Conservation (phyloP, 805 yeast species). For the Yamadazyma nakazawae region DNA sequence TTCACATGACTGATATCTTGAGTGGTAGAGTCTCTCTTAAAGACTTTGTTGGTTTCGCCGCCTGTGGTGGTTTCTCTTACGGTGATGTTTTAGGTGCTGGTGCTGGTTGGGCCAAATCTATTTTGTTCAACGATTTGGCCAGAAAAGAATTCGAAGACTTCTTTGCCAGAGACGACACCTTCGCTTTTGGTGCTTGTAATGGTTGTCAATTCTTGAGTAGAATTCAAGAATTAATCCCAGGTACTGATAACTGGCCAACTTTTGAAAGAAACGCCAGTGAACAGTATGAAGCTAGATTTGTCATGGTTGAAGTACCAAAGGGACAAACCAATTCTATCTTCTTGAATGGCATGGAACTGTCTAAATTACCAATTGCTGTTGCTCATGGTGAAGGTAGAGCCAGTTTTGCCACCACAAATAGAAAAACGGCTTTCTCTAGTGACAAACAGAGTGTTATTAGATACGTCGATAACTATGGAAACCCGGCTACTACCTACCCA, state of each 20-base stretch:
- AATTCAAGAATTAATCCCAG: slow-evolving; percentile 84
- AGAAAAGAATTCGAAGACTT: slow-evolving; percentile 74
- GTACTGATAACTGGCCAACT: slow-evolving; percentile 92
- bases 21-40: slow-evolving; percentile 67
- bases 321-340: slow-evolving; percentile 60
- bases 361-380: slow-evolving; percentile 91
- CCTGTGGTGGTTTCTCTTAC: slow-evolving; percentile 98
- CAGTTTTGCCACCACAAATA: slow-evolving; percentile 48
- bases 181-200: slow-evolving; percentile 97
- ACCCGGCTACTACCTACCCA: slow-evolving; percentile 78
- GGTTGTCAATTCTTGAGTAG: slow-evolving; percentile 96
- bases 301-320: slow-evolving; percentile 72
- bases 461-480: slow-evolving; percentile 90
- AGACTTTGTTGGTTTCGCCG: slow-evolving; percentile 89
- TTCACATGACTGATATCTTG: slow-evolving; percentile 92
- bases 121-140: slow-evolving; percentile 74
- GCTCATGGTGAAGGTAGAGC: slow-evolving; percentile 99
- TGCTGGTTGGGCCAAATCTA: slow-evolving; percentile 98
- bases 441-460: slow-evolving; percentile 61
- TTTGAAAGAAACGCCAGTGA: slow-evolving; percentile 89
- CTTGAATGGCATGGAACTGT: slow-evolving; percentile 88
- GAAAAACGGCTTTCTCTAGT: slow-evolving; percentile 45
- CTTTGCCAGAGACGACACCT: slow-evolving; percentile 87
- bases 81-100: slow-evolving; percentile 99
- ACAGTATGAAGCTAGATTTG: slow-evolving; percentile 94